Conservation (phyloP, 2,329 filamentous ascomycete species). For the Xylaria sp. region DNA sequence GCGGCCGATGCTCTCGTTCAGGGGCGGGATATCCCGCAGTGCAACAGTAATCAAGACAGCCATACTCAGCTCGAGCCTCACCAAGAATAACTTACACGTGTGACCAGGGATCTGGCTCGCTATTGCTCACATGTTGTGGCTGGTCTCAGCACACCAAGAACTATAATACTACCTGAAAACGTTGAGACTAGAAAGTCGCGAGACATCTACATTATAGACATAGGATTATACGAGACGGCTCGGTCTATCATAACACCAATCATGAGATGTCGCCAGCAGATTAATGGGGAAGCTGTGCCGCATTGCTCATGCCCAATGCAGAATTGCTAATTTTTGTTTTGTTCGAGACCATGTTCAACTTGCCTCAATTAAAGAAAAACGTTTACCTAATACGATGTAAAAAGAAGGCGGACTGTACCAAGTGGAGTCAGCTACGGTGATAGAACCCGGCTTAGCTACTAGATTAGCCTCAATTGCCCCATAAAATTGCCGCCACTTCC, state of each 20-base stretch:
- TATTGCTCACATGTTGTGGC: background rate
- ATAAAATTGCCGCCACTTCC: background rate
- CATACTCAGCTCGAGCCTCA: constrained; percentile 13
- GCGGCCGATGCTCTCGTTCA: background rate
- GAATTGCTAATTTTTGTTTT: background rate
- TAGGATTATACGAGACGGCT: constrained; percentile 15
- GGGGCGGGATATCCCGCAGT: background rate
- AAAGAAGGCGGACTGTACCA: background rate
- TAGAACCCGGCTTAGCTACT: background rate
- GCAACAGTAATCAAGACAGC: constrained; percentile 21
- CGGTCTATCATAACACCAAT: constrained; percentile 1
- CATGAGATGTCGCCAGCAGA: background rate
- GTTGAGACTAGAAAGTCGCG: background rate
- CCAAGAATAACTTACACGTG: constrained; percentile 3
- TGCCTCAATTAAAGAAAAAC: background rate
- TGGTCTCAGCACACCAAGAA: background rate
- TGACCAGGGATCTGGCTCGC: constrained; percentile 5
- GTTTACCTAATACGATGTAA: background rate
- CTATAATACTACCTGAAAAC: background rate
- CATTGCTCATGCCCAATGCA: background rate
- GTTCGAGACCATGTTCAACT: background rate
- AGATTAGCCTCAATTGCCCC: background rate
- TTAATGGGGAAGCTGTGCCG: background rate
- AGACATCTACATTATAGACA: background rate
- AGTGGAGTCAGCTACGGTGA: background rate